These are phyloP conservation scores for Diplodia mutila DNA, from an alignment of 2,329 filamentous ascomycete genomes.

Conservation along the genomic window DNA sequence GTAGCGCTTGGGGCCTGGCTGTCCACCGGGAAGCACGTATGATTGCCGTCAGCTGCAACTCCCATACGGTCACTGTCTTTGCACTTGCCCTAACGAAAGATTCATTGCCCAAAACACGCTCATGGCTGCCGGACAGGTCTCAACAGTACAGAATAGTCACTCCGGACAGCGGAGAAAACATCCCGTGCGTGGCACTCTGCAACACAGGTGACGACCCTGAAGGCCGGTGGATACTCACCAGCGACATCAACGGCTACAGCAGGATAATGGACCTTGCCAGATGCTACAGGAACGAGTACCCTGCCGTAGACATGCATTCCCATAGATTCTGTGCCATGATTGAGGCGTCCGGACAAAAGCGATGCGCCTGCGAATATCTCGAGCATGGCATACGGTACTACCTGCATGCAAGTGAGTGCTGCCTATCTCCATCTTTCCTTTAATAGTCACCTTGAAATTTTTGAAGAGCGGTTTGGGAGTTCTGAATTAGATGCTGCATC, in stretches of 20 bases:
- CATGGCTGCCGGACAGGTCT: conserved; percentile 8
- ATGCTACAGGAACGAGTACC: conserved; percentile 3
- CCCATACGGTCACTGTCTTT: conserved; percentile 60
- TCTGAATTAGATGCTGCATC: neutral
- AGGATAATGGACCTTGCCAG: conserved; percentile 52
- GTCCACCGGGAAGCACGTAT: conserved; percentile 80
- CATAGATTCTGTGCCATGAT: conserved; percentile 11
- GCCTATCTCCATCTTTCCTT: too few relatives aligned
- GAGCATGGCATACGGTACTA: conserved; percentile 5
- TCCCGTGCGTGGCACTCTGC: conserved; percentile 62
- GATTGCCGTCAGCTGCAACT: conserved; percentile 85
- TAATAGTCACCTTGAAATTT: too few relatives aligned
- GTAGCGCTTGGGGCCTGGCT: conserved; percentile 86
- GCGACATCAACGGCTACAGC: conserved; percentile 57
- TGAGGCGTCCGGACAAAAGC: neutral
- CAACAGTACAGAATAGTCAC: conserved; percentile 8
- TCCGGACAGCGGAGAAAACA: conserved; percentile 48
- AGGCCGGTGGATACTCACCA: conserved; percentile 61
- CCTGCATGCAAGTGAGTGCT: conserved; percentile 21
- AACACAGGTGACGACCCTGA: conserved; percentile 60
- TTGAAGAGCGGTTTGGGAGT: neutral
- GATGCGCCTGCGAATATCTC: conserved; percentile 10
- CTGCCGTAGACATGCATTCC: neutral
- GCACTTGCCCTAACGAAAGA: conserved; percentile 57
- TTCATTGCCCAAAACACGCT: neutral